Evolutionary conservation across 768 basidiomycete genomes (phyloP), one percentile per base, ranked within the genome.

Genomic region (Hydnomerulius pinastri): DNA sequence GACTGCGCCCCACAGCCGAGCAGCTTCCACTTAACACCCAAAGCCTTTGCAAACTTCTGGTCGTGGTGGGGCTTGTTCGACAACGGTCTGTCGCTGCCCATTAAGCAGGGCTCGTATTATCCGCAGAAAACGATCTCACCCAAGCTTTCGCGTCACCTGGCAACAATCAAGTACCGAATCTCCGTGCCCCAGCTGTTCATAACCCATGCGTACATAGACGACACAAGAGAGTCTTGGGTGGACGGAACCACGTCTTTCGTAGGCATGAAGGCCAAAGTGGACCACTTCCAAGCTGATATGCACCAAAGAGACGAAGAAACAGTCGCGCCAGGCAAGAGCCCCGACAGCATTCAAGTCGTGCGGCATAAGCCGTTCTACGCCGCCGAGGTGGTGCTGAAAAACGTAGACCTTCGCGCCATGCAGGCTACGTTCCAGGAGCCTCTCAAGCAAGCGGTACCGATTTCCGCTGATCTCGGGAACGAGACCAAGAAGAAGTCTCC

Each of bases 31-130:
- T 79, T 96, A 27, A 90, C 87, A 2, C 92, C 94, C 0, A 85
- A 87, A 56, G 76, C 83, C 2, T 93, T 92, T 59, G 77, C 90
- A 2, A 90, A 93, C 67, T 98, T 98, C 71, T 91, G 87, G 81
- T 79, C 86, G 1, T 97, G 94, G 95, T 95, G 90, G 81, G 75
- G 77, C 32, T 73, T 94, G 4, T 98, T 98, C 61, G 87, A 94
- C 61, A 76, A 83, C 44, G 77, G 77, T 9, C 71, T 92, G 51
- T 85, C 90, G 1, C 74, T 96, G 8, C 93, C 93, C 1, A 87
- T 94, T 38, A 85, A 92, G 8, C 91, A 95, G 62, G 95, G 95
- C n/a, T 77, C 75, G 11, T 84, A 88, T 40, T 93, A 88, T 69
- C 85, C 86, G 2, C 73, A 76, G 36, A 82, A 85, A 23, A 77